These are phyloP conservation scores for Dendrobium huoshanense DNA, from an alignment of 106 monocot genomes.

Conservation along the genomic window DNA sequence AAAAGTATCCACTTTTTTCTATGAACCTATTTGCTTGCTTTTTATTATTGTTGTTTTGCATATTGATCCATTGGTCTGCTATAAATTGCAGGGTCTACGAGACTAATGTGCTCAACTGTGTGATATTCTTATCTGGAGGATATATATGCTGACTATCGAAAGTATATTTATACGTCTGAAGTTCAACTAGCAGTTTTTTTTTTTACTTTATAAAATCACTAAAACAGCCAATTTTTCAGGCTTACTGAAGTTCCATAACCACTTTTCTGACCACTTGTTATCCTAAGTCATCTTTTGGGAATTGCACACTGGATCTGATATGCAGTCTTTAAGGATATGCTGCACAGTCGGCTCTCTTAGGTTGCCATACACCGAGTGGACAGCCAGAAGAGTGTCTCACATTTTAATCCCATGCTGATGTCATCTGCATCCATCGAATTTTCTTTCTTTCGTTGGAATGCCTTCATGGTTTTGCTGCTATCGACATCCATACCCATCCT, in stretches of 20 bases:
- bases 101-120: slow-evolving; percentile 58
- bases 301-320: neutral
- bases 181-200: slow-evolving; percentile 17
- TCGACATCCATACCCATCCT: neutral
- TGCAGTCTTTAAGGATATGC: neutral
- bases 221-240: neutral
- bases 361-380: neutral
- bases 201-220: neutral
- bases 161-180: slow-evolving; percentile 30
- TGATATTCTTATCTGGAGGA: slow-evolving; percentile 82
- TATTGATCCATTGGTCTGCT: slow-evolving; percentile 65
- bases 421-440: neutral
- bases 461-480: neutral
- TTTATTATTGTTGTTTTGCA: neutral
- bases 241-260: neutral
- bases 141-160: slow-evolving; percentile 53
- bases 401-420: neutral
- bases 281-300: neutral
- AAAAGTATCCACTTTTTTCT: neutral
- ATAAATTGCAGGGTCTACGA: slow-evolving; percentile 83
- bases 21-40: neutral
- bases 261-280: neutral
- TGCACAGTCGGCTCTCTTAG: neutral
- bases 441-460: neutral
- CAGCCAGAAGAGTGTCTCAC: slow-evolving; percentile 1